Percentiles rank a stretch among this genome's conserved stretches.
Conservation (phyloP, 2,329 filamentous ascomycete genomes). For the Boeremia lycopersici region DNA sequence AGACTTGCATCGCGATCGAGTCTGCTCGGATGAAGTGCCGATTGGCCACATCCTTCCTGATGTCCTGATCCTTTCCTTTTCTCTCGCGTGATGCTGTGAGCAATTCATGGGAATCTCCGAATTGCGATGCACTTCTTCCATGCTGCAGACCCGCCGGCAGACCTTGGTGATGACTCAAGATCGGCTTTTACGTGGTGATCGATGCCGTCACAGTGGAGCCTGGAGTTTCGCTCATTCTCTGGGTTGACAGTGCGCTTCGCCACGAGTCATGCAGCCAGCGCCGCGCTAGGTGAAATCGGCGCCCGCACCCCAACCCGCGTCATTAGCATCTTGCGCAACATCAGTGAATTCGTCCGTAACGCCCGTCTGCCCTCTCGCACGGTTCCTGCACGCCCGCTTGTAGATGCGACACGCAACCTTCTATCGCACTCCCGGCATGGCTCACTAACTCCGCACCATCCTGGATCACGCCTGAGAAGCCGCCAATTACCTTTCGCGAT, state of each 20-base stretch:
- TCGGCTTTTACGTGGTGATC: conserved; percentile 16
- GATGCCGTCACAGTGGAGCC: conserved; percentile 15
- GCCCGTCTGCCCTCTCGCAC: conserved; percentile 4
- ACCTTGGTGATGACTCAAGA: conserved; percentile 4
- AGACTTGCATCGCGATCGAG: conserved; percentile 1
- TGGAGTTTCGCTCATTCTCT: conserved; percentile 1
- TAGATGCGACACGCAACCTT: not conserved
- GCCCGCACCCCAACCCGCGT: conserved; percentile 8
- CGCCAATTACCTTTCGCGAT: conserved; percentile 2
- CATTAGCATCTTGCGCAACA: conserved; percentile 14
- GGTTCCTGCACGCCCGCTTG: not conserved
- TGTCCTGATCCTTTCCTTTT: not conserved
- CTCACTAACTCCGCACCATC: not conserved
- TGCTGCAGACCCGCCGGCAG: not conserved
- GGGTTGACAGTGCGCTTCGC: conserved; percentile 7
- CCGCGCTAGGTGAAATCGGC: conserved; percentile 13
- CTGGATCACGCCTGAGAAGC: not conserved
- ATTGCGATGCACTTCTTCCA: conserved; percentile 6
- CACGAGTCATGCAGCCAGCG: conserved; percentile 13
- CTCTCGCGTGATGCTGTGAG: not conserved
- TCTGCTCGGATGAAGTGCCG: conserved; percentile 1
- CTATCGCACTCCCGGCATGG: conserved; percentile 1
- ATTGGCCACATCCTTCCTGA: conserved; percentile 3
- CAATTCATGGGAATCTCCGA: conserved; percentile 9
- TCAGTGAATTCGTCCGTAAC: conserved; percentile 12